Evolutionary conservation across 192 early-diverging fungal genomes (phyloP), one percentile per base, ranked within the genome.

Genomic region (Umbelopsis sp.): DNA sequence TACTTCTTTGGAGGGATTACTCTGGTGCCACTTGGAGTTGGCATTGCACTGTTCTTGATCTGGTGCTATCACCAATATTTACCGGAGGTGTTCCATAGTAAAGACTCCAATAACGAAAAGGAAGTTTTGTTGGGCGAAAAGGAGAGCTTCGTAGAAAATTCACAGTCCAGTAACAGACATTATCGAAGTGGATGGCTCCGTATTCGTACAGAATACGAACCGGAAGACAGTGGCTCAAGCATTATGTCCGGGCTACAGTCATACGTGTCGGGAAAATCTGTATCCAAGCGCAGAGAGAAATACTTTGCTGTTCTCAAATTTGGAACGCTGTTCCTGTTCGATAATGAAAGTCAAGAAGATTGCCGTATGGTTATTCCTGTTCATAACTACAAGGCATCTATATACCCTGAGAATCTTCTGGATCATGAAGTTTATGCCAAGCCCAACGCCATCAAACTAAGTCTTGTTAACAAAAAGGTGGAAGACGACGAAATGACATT

Each of bases 281-380:
- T 30, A 18, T 30, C 27, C 27, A 61, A 61, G 16, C 55, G 55
- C 27, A 61, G 33, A 6, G 55, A 61, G 13, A 73, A 41, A 53
- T 18, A 37, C 48, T 97, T 88, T 69, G 93, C 80, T 2, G 91
- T 93, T 0, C 76, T 97, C 71, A 91, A 91, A 65, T 88, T 89
- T 67, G 85, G 91, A 35, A 91, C 89, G 15, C 81, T 97, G 61
- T 91, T 92, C 51, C 78, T 97, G 69, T 97, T 95, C 71, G 89
- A 93, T 44, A 82, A 85, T 35, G 95, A 94, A 61, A 69, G 61
- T 47, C 46, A 48, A 66, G 64, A 22, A n/a, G 74, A 67, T 71
- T 85, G 73, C 82, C 87, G 58, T 71, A 82, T 46, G 83, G 85
- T 72, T 90, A 37, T 89, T 70, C 89, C 79, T 3, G 88, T 93